Base-by-base conservation (phyloP, 2,329 filamentous ascomycete genomes). In the Penicillium sp. region DNA sequence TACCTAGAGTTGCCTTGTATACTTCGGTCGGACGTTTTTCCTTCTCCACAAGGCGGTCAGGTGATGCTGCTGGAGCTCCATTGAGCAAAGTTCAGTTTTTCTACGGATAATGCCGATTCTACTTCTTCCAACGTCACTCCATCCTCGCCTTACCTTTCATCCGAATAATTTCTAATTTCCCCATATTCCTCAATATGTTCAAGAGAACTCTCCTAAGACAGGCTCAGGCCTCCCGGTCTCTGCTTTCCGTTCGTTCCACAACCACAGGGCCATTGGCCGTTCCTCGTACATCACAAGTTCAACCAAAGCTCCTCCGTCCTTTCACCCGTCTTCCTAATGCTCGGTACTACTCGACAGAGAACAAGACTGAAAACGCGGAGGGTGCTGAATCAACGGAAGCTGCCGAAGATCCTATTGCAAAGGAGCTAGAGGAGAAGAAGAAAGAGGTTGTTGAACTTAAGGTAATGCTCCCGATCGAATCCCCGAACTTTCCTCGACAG, bases 361-460 rank as follows among this genome's bases (percentile, higher is more conserved):
- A 75, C 51, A 71, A 75, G 48, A 62, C 66, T 26, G 74, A 75
- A 48, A 70, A 76, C 54, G 66, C 74, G 49, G 76, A 81, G 71
- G 76, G 80, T 66, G 70, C 77, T 19, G 57, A 50, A 46, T 38
- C 49, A n/a, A 23, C 61, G 13, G 54, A 56, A 45, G 54, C 50
- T 29, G 74, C 64, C 67, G 80, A 82, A 71, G 82, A 83, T 62
- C 78, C 82, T 56, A 60, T 86, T 50, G 85, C 86, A 76, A 88
- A 88, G 76, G 87, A 92, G 77, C 76, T 92, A 5, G 90, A 92
- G 76, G 83, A 86, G 63, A 91, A 90, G 78, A 87, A 90, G 70
- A 88, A 86, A 78, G 90, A 93, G 76, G 84, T 87, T 48, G 75
- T 91, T 65, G 93, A 97, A 53, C 86, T 96, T 79, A 98, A 97